These are phyloP conservation scores for Lactarius trivialis DNA, from an alignment of 768 basidiomycete genomes.

Conservation along the genomic window DNA sequence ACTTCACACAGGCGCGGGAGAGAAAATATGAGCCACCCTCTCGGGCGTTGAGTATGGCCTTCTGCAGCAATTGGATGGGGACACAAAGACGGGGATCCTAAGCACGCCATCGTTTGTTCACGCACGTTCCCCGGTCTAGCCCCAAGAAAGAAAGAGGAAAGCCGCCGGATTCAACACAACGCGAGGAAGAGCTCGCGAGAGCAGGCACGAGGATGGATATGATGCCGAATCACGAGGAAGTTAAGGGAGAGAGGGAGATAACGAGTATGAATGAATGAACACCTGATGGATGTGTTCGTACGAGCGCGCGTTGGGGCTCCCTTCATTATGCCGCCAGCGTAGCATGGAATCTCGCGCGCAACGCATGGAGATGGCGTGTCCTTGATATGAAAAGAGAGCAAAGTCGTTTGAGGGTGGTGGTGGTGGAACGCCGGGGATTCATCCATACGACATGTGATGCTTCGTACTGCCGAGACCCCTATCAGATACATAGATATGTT, in stretches of 20 bases:
- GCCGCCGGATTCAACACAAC: neutral
- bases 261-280: neutral
- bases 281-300: neutral
- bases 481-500: neutral
- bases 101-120: neutral
- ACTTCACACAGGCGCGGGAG: neutral
- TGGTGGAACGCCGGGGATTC: neutral
- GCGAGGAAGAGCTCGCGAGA: no score
- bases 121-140: neutral
- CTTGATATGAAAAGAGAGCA: neutral
- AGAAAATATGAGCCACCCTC: no score
- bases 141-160: neutral
- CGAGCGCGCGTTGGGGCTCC: neutral
- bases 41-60: neutral
- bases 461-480: neutral
- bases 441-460: neutral
- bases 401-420: conserved; percentile 1
- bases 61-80: neutral
- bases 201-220: no score
- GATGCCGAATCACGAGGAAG: neutral
- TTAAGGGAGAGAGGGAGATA: neutral
- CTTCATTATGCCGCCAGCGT: neutral
- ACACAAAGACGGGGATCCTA: neutral
- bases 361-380: conserved; percentile 10
- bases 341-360: neutral